phyloP scores from a whole-genome alignment of 345 rosid species.

The Eucalyptus globulus region DNA sequence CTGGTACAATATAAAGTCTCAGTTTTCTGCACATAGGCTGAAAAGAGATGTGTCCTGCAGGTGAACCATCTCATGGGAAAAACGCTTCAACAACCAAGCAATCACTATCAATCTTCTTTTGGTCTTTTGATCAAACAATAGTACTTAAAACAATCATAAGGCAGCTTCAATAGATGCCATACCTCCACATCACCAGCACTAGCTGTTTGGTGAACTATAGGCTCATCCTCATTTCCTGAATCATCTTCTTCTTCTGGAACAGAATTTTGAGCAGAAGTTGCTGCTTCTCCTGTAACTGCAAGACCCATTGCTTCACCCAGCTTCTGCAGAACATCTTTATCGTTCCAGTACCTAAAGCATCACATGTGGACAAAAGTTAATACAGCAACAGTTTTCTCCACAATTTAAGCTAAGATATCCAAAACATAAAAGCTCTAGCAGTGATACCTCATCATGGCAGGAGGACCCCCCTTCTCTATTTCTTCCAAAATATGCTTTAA shows the following conservation, averaged over 20 bases:
- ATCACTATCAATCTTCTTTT: not conserved
- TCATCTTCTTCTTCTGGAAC: constrained; percentile 61
- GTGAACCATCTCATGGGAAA: not conserved
- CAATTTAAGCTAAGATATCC: not conserved
- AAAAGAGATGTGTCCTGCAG: not conserved
- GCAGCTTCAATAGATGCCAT: not conserved
- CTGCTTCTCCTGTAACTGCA: constrained; percentile 49
- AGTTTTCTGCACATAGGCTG: not conserved
- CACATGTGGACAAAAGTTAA: not conserved
- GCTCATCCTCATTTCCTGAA: constrained; percentile 73
- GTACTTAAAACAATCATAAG: not conserved
- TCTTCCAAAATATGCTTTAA: constrained; percentile 85
- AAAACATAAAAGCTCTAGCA: not conserved
- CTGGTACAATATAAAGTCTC: constrained; percentile 10
- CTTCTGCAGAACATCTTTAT: constrained; percentile 78
- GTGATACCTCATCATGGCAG: constrained; percentile 90
- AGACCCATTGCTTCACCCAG: constrained; percentile 99
- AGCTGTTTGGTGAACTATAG: constrained; percentile 84
- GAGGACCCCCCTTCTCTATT: constrained; percentile 86
- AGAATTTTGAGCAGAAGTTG: constrained; percentile 45
- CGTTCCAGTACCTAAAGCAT: constrained; percentile 80
- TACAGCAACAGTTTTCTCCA: not conserved
- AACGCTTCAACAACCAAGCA: not conserved
- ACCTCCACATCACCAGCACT: constrained; percentile 98
- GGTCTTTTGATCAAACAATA: not conserved